Conservation (phyloP, 345 rosid species). For the Turritis glabra region DNA sequence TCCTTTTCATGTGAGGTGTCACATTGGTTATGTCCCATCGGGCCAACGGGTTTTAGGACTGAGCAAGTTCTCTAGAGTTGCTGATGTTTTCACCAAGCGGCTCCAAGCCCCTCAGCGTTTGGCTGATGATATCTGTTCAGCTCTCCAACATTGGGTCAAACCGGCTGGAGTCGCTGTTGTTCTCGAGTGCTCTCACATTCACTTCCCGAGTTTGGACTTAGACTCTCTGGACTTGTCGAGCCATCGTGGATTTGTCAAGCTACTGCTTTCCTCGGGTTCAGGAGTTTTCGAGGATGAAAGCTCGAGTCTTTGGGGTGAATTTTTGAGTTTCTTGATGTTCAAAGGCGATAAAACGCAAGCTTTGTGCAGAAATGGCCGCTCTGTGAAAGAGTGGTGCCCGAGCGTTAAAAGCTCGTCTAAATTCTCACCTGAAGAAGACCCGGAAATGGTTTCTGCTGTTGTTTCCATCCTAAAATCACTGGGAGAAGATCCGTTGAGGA, state of each 20-base stretch:
- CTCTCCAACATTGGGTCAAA: slow-evolving; percentile 73
- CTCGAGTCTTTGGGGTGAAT: slow-evolving; percentile 69
- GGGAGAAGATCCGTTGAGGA: slow-evolving; percentile 88
- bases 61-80: slow-evolving; percentile 89
- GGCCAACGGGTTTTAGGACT: slow-evolving; percentile 79
- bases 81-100: slow-evolving; percentile 83
- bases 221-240: slow-evolving; percentile 42
- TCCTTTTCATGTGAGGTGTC: slow-evolving; percentile 86
- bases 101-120: slow-evolving; percentile 87
- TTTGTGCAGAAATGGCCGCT: slow-evolving; percentile 31
- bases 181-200: slow-evolving; percentile 82
- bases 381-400: slow-evolving; percentile 68
- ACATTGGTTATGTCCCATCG: slow-evolving; percentile 85
- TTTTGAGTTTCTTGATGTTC: slow-evolving; percentile 59
- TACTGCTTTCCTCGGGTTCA: slow-evolving; percentile 60
- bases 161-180: slow-evolving; percentile 88
- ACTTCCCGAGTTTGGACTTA: slow-evolving; percentile 60
- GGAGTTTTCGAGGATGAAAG: slow-evolving; percentile 72
- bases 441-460: slow-evolving; percentile 68
- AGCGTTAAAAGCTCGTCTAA: slow-evolving; percentile 42
- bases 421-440: slow-evolving; percentile 42
- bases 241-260: slow-evolving; percentile 59
- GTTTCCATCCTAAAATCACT: slow-evolving; percentile 67
- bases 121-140: slow-evolving; percentile 73
- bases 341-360: slow-evolving; percentile 52